A percentile compares a stretch with the other conserved stretches of the same genome.
phyloP scores from a whole-genome alignment of 768 basidiomycete genomes.

The Naganishia antarctica region DNA sequence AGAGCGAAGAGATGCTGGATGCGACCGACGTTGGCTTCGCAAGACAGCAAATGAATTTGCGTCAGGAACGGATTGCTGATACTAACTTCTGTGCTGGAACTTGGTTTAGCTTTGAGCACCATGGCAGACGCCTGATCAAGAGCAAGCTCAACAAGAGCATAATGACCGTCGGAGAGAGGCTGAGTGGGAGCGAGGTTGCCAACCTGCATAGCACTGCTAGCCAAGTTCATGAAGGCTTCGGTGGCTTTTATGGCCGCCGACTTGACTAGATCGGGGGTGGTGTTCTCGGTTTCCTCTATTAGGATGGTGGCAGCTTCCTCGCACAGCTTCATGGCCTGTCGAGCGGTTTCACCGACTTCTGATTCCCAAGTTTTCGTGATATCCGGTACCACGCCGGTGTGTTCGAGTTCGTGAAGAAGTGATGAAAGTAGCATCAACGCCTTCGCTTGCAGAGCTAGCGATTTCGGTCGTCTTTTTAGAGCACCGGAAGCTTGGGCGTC shows the following conservation, averaged over 20 bases:
- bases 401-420: constrained; percentile 38
- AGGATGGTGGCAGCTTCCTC: constrained; percentile 38
- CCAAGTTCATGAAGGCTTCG: constrained; percentile 41
- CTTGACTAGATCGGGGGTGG: constrained; percentile 28
- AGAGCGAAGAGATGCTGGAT: constrained; percentile 43
- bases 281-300: constrained; percentile 39
- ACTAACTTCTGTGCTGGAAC: constrained; percentile 35
- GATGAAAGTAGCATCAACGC: constrained; percentile 38
- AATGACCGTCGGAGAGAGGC: constrained; percentile 36
- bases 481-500: constrained; percentile 34
- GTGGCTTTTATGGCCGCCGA: constrained; percentile 36
- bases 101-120: constrained; percentile 38
- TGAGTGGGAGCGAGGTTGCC: constrained; percentile 36
- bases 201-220: constrained; percentile 38
- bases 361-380: constrained; percentile 38
- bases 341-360: constrained; percentile 37
- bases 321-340: constrained; percentile 39
- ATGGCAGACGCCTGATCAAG: constrained; percentile 47
- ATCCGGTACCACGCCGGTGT: constrained; percentile 34
- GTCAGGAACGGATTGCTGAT: constrained; percentile 42
- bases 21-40: constrained; percentile 37
- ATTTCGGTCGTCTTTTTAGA: constrained; percentile 27
- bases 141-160: constrained; percentile 45
- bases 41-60: constrained; percentile 43
- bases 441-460: constrained; percentile 36